Conservation (phyloP, 306 rosid species). For the Malus sylvestris region DNA sequence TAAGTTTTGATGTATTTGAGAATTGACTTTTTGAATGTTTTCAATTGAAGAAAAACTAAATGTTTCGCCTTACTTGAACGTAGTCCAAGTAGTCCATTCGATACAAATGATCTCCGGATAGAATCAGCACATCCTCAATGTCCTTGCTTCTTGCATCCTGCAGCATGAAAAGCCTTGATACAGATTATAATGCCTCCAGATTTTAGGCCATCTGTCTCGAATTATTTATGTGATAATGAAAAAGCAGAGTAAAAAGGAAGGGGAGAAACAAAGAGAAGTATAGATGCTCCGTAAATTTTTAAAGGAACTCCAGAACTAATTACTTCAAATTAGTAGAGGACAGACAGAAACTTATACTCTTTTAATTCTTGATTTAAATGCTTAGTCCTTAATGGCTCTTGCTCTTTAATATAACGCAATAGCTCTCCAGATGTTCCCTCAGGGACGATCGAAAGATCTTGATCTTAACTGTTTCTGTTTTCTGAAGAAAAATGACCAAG, state of each 20-base stretch:
- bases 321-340: background rate
- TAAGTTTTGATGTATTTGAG: constrained; percentile 9
- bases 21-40: constrained; percentile 6
- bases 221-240: background rate
- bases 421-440: background rate
- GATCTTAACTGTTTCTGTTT: background rate
- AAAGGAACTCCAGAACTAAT: background rate
- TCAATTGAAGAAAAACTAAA: background rate
- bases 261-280: background rate
- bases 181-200: background rate
- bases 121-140: constrained; percentile 84
- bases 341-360: background rate
- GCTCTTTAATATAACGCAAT: background rate
- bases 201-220: background rate
- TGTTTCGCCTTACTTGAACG: constrained; percentile 52
- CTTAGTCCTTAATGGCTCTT: background rate
- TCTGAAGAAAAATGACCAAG: background rate
- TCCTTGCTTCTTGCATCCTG: constrained; percentile 80
- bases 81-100: constrained; percentile 94
- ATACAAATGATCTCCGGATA: constrained; percentile 90
- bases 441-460: background rate
- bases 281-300: background rate
- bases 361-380: background rate
- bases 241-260: background rate
- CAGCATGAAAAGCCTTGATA: constrained; percentile 5